Evolutionary conservation across 1,284 basidiomycete species (phyloP), one percentile per base, ranked within the genome.

Genomic region (Apiotrichum mycotoxinovorans): DNA sequence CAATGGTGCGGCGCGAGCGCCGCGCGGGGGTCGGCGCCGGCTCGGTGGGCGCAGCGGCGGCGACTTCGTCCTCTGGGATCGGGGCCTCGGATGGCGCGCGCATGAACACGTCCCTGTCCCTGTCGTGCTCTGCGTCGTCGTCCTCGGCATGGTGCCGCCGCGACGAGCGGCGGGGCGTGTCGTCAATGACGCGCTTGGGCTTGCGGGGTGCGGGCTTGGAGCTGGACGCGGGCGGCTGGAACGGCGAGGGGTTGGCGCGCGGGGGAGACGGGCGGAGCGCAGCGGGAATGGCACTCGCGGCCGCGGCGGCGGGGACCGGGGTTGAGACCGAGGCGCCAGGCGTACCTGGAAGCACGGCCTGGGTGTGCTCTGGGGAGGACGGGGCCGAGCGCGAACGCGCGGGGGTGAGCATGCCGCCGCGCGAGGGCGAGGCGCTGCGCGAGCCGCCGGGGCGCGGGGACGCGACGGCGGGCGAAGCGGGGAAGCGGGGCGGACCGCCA

Each of bases 401-500:
- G 30, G 30, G 30, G 12, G 30, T 30, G 7, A 30, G 30, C 30
- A 30, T 30, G 30, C 30, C 35, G 35, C 4, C 10, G 26, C 26
- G 42, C 35, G 49, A 18, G n/a, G 57, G 45, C 3, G 45, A 47
- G n/a, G 20, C 12, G 15, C 12, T 35, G 25, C 45, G 25, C 12
- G 45, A 47, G 9, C 20, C 45, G 2, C 33, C 12, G 18, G 34
- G 33, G n/a, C 42, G 44, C 14, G 44, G 51, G 40, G 53, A 18
- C 42, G 50, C 41, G 10, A 50, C 27, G 12, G 45, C 45, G 15
- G 58, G 51, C 35, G 54, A 35, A 34, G 54, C 46, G 14, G 72
- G 68, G 61, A 75, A 75, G 41, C 68, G 62, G 3, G 73, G 73
- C 23, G 73, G 73, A 7, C 73, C 73, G 11, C 67, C 54, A 56